Percentiles rank a stretch among this genome's conserved stretches.
These are phyloP conservation scores for Russula brevipes DNA, from an alignment of 768 basidiomycete genomes.

Conservation along the genomic window DNA sequence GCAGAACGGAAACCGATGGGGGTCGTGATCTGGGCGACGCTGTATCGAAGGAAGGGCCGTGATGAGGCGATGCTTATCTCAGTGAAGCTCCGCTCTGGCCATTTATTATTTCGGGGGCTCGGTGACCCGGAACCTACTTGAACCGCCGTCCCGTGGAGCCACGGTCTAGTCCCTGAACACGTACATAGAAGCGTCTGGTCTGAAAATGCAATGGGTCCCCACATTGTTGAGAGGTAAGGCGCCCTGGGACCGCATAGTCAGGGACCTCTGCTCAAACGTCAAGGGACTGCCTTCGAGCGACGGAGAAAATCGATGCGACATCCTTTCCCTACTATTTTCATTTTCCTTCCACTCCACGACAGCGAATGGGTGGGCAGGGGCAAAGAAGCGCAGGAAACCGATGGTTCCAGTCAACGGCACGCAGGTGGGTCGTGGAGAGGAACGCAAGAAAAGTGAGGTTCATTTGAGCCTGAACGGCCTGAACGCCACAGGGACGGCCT, in stretches of 20 bases:
- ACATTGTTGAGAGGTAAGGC: constrained; percentile 14
- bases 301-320: constrained; percentile 17
- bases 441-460: constrained; percentile 12
- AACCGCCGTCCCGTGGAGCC: constrained; percentile 11
- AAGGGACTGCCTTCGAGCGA: constrained; percentile 18
- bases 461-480: not conserved
- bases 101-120: constrained; percentile 10
- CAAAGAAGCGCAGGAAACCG: constrained; percentile 11
- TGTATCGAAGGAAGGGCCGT: constrained; percentile 11
- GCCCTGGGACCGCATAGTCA: constrained; percentile 19
- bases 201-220: constrained; percentile 14
- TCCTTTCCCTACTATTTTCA: constrained; percentile 8
- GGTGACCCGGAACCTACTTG: constrained; percentile 6
- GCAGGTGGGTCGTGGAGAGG: constrained; percentile 15
- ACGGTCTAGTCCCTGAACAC: constrained; percentile 20
- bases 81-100: constrained; percentile 2
- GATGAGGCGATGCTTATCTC: constrained; percentile 19
- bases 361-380: constrained; percentile 15
- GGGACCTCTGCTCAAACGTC: constrained; percentile 11
- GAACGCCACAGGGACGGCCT: constrained; percentile 20
- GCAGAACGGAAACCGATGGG: not conserved
- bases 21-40: not conserved
- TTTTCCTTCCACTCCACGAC: constrained; percentile 8
- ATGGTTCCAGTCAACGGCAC: constrained; percentile 23
- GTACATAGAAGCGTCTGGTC: constrained; percentile 22